A percentile compares a stretch with the other conserved stretches of the same genome.
phyloP scores from a whole-genome alignment of 2,329 filamentous ascomycete genomes.

The Trichoderma atroviride region DNA sequence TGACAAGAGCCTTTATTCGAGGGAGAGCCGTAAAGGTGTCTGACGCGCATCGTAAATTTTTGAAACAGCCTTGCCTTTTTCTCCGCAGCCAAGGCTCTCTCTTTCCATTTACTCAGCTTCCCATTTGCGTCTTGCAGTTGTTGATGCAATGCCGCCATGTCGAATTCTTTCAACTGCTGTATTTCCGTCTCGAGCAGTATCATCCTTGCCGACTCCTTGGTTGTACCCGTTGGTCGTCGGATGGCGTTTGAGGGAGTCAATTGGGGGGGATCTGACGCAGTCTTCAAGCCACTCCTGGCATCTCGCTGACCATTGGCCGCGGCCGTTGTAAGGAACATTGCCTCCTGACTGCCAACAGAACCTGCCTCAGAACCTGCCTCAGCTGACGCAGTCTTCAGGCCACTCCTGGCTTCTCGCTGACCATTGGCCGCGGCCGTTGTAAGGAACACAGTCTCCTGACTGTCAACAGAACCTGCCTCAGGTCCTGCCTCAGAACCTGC shows the following conservation, averaged over 20 bases:
- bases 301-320: background rate
- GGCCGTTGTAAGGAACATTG: background rate
- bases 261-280: background rate
- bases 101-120: conserved; percentile 52
- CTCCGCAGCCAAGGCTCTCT: conserved; percentile 60
- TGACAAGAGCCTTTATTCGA: background rate
- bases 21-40: conserved; percentile 36
- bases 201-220: conserved; percentile 51
- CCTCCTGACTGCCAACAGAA: background rate
- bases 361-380: conserved; percentile 11
- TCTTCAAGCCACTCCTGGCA: background rate
- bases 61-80: conserved; percentile 53
- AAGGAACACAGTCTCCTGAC: background rate
- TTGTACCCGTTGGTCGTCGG: background rate
- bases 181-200: conserved; percentile 50
- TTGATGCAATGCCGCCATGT: conserved; percentile 34
- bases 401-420: background rate
- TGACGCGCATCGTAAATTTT: conserved; percentile 43
- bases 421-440: background rate
- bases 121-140: conserved; percentile 47
- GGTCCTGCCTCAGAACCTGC: too few species aligned
- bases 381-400: background rate
- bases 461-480: too few species aligned
- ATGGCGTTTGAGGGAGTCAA: background rate
- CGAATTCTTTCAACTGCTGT: conserved; percentile 45